Base-by-base conservation (phyloP, 352 stramenopile genomes). In the Blastocystis sp. region DNA sequence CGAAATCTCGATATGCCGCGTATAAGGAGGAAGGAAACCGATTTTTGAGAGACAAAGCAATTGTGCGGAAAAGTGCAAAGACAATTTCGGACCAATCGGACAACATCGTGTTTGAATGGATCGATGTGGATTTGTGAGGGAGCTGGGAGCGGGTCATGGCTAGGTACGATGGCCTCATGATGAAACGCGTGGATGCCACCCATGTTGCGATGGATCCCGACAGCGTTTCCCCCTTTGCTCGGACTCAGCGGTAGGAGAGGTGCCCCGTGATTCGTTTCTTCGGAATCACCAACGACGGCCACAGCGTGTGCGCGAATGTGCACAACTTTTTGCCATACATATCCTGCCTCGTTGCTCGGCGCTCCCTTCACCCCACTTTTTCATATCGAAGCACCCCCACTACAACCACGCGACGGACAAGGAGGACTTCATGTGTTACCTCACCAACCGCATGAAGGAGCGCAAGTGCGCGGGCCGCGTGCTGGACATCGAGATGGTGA, bases 91-190 rank as follows among this genome's bases (percentile, higher is more conserved):
- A 77, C 38, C n/a, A 77, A 60, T 28, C 17, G 2, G 74, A 89
- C 19, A 66, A 89, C 62, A 71, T 89, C n/a, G 81, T 88, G 28
- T 87, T 99, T 82, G 95, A 99, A 91, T 99, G 96, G 96, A 94
- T 99, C 67, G 96, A 99, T 89, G 97, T 99, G 78, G 96, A 99
- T 91, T 98, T 98, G 93, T 97, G 97, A 67, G 28, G 82, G 11
- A 65, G 45, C n/a, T 65, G 86, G 34, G 41, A 70, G 11, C 88
- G 61, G 28, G 61, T 76, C 21, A 70, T 76, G 21, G 11, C 40
- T 65, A 86, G 82, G 70, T 79, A 52, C 88, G 78, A 88, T n/a
- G 78, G 78, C 17, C 9, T 82, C 19, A 88, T 28, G 34, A 64
- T 86, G 62, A 82, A 88, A 59, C 89, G 53, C 23, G 65, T 64